Conservation (phyloP, 1,284 basidiomycete genomes). For the Anthracocystis walkeri region DNA sequence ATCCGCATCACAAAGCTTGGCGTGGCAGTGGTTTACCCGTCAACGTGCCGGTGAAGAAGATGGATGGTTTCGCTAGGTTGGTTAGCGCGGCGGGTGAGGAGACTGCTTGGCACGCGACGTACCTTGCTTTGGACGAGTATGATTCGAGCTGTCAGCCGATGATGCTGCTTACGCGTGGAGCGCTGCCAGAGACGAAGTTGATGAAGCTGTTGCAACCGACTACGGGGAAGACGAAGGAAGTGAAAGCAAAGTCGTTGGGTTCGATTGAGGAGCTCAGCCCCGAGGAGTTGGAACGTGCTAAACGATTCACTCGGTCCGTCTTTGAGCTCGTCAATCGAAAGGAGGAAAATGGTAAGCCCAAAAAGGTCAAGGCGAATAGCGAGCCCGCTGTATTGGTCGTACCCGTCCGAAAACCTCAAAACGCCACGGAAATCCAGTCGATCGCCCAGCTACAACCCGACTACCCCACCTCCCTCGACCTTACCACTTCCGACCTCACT, state of each 20-base stretch:
- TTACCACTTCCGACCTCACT: conserved; percentile 4
- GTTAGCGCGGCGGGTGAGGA: background rate
- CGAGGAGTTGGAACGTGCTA: conserved; percentile 10
- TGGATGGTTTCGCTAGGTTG: conserved; percentile 37
- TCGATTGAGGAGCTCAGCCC: background rate
- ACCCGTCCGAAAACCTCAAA: conserved; percentile 13
- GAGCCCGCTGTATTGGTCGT: conserved; percentile 26
- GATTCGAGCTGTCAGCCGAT: conserved; percentile 19
- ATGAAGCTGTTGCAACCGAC: conserved; percentile 10
- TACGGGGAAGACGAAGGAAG: conserved; percentile 6
- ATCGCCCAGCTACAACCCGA: conserved; percentile 15
- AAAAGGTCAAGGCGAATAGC: background rate
- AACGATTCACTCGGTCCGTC: conserved; percentile 17
- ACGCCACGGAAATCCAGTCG: background rate
- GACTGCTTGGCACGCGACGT: conserved; percentile 17
- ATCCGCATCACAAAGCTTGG: conserved; percentile 34
- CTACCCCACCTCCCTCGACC: conserved; percentile 4
- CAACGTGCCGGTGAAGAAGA: conserved; percentile 24
- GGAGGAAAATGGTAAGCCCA: background rate
- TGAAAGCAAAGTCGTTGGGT: conserved; percentile 8
- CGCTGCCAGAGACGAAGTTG: conserved; percentile 27
- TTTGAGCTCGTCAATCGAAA: conserved; percentile 15
- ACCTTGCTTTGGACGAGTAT: conserved; percentile 21
- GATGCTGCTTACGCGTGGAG: conserved; percentile 21
- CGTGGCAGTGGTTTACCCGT: conserved; percentile 24